These are phyloP conservation scores for Toxoplasma gondii DNA, from an alignment of 169 alveolate genomes.

Conservation along the genomic window DNA sequence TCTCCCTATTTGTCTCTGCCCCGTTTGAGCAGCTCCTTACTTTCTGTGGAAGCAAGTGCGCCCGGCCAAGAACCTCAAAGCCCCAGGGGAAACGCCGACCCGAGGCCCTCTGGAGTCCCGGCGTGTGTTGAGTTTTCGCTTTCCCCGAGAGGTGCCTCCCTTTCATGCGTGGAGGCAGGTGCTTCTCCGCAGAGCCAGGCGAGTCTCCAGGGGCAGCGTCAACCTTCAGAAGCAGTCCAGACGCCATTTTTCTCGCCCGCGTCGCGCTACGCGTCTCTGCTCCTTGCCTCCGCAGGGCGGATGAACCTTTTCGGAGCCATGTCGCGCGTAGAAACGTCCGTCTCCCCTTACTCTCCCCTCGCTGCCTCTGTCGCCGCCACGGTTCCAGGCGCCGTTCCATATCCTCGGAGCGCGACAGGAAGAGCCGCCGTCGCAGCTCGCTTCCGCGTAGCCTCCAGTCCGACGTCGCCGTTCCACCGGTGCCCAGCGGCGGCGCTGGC, in stretches of 20 bases:
- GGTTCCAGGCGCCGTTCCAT: slow-evolving; percentile 1
- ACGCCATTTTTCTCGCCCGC: not conserved
- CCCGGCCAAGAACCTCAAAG: no score
- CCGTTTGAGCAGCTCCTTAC: not conserved
- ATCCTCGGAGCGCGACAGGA: slow-evolving; percentile 19
- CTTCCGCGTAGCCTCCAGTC: slow-evolving; percentile 1
- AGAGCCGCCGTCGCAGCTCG: slow-evolving; percentile 50
- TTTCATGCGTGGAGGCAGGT: not conserved
- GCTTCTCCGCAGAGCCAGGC: not conserved
- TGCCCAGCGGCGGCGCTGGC: slow-evolving; percentile 53
- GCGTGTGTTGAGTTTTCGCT: not conserved
- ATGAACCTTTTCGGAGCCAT: not conserved
- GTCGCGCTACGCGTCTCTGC: not conserved
- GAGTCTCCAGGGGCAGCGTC: not conserved
- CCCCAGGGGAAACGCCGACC: not conserved
- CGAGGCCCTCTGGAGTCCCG: not conserved
- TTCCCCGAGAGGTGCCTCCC: not conserved
- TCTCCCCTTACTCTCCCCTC: not conserved
- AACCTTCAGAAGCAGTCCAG: not conserved
- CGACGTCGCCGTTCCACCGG: slow-evolving; percentile 39
- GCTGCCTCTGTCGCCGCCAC: not conserved
- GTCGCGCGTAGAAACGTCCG: not conserved
- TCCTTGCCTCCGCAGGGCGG: not conserved
- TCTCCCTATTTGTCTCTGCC: not conserved
- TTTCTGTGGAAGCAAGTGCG: not conserved